Base-by-base conservation (phyloP, 1,139 yeast species). In the Scheffersomyces cryptocercus region DNA sequence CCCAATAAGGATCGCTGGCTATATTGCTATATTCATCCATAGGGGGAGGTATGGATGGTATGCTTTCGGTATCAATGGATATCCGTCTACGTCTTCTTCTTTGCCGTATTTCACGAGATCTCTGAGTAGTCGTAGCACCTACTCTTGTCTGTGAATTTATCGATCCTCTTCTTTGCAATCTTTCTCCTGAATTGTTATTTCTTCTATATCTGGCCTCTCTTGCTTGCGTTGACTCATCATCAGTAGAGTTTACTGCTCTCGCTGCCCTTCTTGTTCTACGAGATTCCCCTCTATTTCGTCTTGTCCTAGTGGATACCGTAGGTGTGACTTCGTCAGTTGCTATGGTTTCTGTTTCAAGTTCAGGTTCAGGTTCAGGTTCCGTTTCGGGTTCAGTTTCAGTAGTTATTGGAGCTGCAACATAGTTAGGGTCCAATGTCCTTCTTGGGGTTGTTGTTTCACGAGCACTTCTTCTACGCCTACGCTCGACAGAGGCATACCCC, bases 41-140 rank as follows among this genome's bases (percentile, higher is more conserved):
- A 28, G 48, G 50, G 5, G 50, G 48, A 4, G 48, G 50, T 16
- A 47, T 40, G 24, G 50, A 42, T 4, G 50, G 50, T 11, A 42
- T 42, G 35, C 35, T 31, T 31, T 31, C 35, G 4, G n/a, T 14
- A 16, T 35, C 29, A 12, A 20, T 26, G 3, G 37, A 31, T 2
- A 13, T 31, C 20, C 24, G 11, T 31, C 35, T 31, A 14, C 35
- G 15, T 8, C 35, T 31, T 13, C 8, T 11, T 11, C 33, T 5
- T 5, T 14, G 34, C 20, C 35, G 15, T 31, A 15, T 31, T 31
- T 31, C 35, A 15, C 35, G 35, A 14, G 35, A 6, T 31, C 35
- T 31, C 6, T 31, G 35, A 31, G n/a, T 14, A 14, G 35, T 3
- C 4, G 24, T 31, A n/a, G 20, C 6, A 14, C 26, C 26, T 20